A percentile compares a stretch with the other conserved stretches of the same genome.
phyloP scores from a whole-genome alignment of 176 grass and related monocot genomes.

The Raddia distichophylla region DNA sequence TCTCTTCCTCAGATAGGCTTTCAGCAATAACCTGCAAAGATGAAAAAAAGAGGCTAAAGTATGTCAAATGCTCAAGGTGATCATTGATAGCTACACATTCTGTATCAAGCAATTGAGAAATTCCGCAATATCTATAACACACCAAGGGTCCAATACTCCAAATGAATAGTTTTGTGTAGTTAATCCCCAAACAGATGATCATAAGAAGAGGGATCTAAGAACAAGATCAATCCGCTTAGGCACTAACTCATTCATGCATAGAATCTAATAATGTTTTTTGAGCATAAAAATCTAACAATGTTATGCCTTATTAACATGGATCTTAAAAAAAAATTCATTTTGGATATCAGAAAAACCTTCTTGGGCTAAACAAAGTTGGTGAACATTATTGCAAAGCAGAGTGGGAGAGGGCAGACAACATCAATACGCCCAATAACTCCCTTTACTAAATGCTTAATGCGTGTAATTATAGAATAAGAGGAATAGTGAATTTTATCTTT shows the following conservation, averaged over 20 bases:
- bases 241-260: background rate
- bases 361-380: constrained; percentile 12
- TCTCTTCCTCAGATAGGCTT: constrained; percentile 98
- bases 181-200: constrained; percentile 15
- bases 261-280: background rate
- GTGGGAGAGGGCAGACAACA: constrained; percentile 18
- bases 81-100: constrained; percentile 2
- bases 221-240: background rate
- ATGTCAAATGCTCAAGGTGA: constrained; percentile 15
- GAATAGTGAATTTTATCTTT: background rate
- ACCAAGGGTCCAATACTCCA: background rate
- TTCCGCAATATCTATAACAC: constrained; percentile 7
- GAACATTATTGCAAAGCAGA: background rate
- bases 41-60: constrained; percentile 8
- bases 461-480: constrained; percentile 14
- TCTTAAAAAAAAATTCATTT: constrained; percentile 13
- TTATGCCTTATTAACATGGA: constrained; percentile 11
- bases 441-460: constrained; percentile 17
- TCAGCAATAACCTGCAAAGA: constrained; percentile 90
- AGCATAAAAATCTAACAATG: background rate
- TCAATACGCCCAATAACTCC: background rate
- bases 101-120: constrained; percentile 20
- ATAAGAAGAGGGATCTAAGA: background rate
- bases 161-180: background rate
- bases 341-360: background rate